Evolutionary conservation across 352 stramenopile genomes (phyloP).

Genomic region (Globisporangium yorkense): DNA sequence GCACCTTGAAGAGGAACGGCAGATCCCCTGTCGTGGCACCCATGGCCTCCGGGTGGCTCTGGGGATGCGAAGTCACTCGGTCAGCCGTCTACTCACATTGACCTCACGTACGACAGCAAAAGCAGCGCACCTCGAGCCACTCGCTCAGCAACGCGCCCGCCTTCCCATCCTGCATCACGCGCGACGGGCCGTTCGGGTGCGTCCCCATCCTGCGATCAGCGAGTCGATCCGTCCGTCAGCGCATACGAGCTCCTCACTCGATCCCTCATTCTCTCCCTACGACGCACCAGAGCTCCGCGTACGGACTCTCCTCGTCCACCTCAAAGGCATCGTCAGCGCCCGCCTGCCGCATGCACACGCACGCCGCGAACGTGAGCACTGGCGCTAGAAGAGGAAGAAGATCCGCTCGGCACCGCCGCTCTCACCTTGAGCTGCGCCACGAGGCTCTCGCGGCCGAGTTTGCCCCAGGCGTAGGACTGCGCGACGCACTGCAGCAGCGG

Average conservation of each 20-base stretch:
- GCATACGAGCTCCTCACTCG: neutral
- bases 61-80: neutral
- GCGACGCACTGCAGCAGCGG: constrained; percentile 76
- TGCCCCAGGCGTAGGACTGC: constrained; percentile 91
- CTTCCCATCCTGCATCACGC: constrained; percentile 44
- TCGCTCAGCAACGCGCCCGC: constrained; percentile 60
- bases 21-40: constrained; percentile 57
- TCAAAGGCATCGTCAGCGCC: constrained; percentile 41
- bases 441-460: constrained; percentile 66
- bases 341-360: constrained; percentile 19
- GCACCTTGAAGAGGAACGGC: constrained; percentile 98
- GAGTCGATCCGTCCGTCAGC: constrained; percentile 1
- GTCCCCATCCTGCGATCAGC: constrained; percentile 85
- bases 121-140: constrained; percentile 39
- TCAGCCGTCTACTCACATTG: neutral
- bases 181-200: constrained; percentile 90
- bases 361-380: neutral
- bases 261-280: neutral
- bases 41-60: constrained; percentile 32
- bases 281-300: constrained; percentile 87
- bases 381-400: neutral
- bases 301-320: constrained; percentile 38
- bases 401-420: neutral
- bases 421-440: constrained; percentile 87
- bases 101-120: neutral